These are phyloP conservation scores for Caryopteris hybrid DNA, from an alignment of 305 asterid genomes.

Conservation along the genomic window DNA sequence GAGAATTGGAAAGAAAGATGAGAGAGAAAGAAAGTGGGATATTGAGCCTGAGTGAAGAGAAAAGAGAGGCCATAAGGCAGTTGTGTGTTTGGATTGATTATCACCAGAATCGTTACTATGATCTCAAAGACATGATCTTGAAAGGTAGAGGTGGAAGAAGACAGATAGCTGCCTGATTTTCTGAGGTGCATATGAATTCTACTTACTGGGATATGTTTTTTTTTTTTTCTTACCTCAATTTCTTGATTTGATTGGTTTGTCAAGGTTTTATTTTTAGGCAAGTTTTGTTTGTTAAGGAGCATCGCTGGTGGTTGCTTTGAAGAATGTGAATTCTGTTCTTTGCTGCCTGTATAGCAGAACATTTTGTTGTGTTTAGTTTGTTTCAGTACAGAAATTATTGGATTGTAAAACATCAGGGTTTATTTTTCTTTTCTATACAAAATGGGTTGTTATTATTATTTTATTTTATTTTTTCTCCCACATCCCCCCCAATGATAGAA, in stretches of 20 bases:
- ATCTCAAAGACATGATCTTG: conserved; percentile 50
- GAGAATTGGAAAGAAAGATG: conserved; percentile 41
- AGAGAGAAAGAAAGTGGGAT: conserved; percentile 34
- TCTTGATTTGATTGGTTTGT: conserved; percentile 5
- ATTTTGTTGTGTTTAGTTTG: conserved; percentile 8
- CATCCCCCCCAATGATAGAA: no score
- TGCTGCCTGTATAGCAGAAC: conserved; percentile 14
- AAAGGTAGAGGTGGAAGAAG: conserved; percentile 49
- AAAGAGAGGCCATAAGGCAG: conserved; percentile 76
- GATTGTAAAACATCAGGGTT: background rate
- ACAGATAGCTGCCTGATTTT: conserved; percentile 37
- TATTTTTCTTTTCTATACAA: background rate
- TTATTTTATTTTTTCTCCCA: no score
- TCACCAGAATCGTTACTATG: conserved; percentile 57
- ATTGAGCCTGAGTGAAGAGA: conserved; percentile 45
- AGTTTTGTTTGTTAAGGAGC: conserved; percentile 1
- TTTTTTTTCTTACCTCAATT: background rate
- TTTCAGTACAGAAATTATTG: conserved; percentile 5
- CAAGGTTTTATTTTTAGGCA: background rate
- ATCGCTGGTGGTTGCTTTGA: background rate
- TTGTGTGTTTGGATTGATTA: conserved; percentile 70
- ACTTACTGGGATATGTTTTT: background rate
- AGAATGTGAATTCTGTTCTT: conserved; percentile 2
- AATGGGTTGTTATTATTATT: background rate
- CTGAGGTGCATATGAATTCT: background rate